A percentile compares a stretch with the other conserved stretches of the same genome.
Conservation (phyloP, 2,329 filamentous ascomycete genomes). For the Verticillium klebahnii region DNA sequence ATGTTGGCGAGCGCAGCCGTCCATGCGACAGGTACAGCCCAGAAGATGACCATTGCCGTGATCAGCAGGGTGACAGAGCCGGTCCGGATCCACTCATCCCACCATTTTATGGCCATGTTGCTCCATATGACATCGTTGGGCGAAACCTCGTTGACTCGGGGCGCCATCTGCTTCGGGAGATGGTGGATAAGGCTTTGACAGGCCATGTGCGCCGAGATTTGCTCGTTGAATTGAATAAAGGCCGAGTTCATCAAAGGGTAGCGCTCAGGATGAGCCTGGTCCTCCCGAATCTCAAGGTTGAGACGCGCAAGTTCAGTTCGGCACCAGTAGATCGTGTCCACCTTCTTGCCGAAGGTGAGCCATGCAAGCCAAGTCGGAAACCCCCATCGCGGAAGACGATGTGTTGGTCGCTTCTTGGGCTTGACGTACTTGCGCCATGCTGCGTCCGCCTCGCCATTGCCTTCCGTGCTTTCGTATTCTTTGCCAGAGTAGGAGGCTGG, state of each 20-base stretch:
- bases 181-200: constrained; percentile 91
- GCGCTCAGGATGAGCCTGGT: constrained; percentile 79
- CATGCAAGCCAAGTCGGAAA: constrained; percentile 65
- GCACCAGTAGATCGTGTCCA: constrained; percentile 91
- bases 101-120: constrained; percentile 95
- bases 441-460: constrained; percentile 54
- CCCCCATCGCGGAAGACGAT: constrained; percentile 62
- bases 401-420: constrained; percentile 78
- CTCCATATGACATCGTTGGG: constrained; percentile 94
- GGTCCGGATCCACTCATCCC: constrained; percentile 76
- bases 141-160: constrained; percentile 87
- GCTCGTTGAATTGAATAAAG: constrained; percentile 97
- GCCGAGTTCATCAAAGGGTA: constrained; percentile 94
- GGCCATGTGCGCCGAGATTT: constrained; percentile 96
- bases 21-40: constrained; percentile 87
- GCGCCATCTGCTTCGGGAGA: constrained; percentile 87
- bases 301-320: constrained; percentile 80
- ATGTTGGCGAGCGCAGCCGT: constrained; percentile 80
- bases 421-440: constrained; percentile 78
- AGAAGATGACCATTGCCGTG: constrained; percentile 74
- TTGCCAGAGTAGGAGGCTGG: constrained; percentile 57
- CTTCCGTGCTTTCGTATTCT: constrained; percentile 45
- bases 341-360: constrained; percentile 75
- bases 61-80: constrained; percentile 62
- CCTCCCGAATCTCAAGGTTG: constrained; percentile 86